A percentile compares a stretch with the other conserved stretches of the same genome.
phyloP scores from a whole-genome alignment of 1,139 yeast species.

The Zygosaccharomyces sapae region DNA sequence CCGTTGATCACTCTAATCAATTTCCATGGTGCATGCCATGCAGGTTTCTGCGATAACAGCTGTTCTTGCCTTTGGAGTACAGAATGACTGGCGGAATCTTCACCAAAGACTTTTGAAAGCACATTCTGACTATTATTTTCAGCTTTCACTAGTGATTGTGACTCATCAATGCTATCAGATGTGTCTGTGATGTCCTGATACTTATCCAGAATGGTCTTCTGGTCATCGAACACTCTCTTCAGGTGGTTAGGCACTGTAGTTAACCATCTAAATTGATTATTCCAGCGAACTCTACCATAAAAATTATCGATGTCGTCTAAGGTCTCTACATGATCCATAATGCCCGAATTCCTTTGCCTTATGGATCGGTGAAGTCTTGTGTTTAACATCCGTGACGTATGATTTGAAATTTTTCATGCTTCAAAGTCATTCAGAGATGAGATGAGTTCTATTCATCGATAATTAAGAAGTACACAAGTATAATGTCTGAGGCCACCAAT shows the following conservation, averaged over 20 bases:
- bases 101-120: slow-evolving; percentile 7
- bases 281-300: slow-evolving; percentile 30
- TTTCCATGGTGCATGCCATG: slow-evolving; percentile 64
- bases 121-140: slow-evolving; percentile 2
- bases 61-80: slow-evolving; percentile 24
- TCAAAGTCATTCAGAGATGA: neutral
- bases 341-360: neutral
- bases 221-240: slow-evolving; percentile 22
- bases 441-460: neutral
- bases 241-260: slow-evolving; percentile 28
- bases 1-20: slow-evolving; percentile 75
- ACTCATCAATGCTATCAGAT: neutral
- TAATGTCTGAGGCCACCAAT: slow-evolving; percentile 13
- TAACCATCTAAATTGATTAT: slow-evolving; percentile 30
- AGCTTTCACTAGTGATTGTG: slow-evolving; percentile 7
- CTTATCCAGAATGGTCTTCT: slow-evolving; percentile 16
- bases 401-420: slow-evolving; percentile 3
- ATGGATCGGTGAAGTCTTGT: neutral
- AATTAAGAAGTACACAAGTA: neutral
- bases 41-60: slow-evolving; percentile 37
- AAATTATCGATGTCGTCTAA: slow-evolving; percentile 20
- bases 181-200: slow-evolving; percentile 12
- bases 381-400: slow-evolving; percentile 1
- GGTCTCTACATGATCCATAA: slow-evolving; percentile 9
- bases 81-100: slow-evolving; percentile 14